Base-by-base conservation (phyloP, 2,329 filamentous ascomycete species). In the Penicillium paneum region DNA sequence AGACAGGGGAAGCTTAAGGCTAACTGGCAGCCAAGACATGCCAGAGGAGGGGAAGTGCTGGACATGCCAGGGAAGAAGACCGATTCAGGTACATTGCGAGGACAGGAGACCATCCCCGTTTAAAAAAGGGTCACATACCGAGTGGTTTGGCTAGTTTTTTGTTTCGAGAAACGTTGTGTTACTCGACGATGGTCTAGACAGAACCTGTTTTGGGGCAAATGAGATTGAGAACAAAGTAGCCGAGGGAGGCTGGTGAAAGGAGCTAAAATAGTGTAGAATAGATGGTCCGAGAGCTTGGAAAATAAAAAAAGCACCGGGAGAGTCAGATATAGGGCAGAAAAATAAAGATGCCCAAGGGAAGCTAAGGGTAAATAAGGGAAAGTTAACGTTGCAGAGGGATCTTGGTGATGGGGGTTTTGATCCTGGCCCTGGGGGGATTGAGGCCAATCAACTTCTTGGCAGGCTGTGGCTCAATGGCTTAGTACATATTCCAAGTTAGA, bases 391-490 rank as follows among this genome's bases (percentile, higher is more conserved):
- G 31, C 7, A 7, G 31, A 32, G 13, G 31, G 13, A 3, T 21
- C 36, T 21, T 12, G 15, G 5, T 11, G 17, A 17, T 8, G 32
- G 7, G 12, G 32, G 32, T 34, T 13, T 13, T 34, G 36, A 24
- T 24, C 21, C 21, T 24, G 21, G 21, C 21, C 21, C 21, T 24
- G 21, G n/a, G 26, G 24, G 24, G 17, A n/a, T 19, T 40, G 35
- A 52, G 35, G 35, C 34, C 28, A 52, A 48, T 48, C 38, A 35
- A 52, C 19, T 7, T 44, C 31, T 42, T 40, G 36, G 10, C 19
- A 39, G 11, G 5, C 21, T 55, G 55, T 57, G 57, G 52, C 55
- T 58, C 45, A 49, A 49, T 47, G 45, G 44, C 44, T 36, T 47
- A 2, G 38, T 10, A 40, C 21, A 15, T 15, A 38, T n/a, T 35